Percentiles rank a stretch among this genome's conserved stretches.
Evolutionary conservation across 495 filamentous ascomycete species (phyloP).

Genomic region (Tuber umbilicatum): DNA sequence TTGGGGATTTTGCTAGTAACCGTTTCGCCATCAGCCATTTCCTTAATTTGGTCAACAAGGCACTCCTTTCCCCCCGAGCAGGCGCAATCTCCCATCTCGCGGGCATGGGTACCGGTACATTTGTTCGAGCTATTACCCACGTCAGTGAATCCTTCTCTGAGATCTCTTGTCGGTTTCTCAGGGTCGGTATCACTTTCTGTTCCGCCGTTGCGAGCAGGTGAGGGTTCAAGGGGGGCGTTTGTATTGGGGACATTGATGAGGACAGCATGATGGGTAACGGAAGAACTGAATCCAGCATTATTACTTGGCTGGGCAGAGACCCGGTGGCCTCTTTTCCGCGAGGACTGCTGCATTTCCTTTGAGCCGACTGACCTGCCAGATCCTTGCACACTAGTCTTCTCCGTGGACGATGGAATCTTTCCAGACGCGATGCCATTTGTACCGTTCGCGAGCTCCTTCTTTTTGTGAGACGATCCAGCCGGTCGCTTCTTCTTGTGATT

Average conservation of each 20-base stretch:
- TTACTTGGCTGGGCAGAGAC: conserved; percentile 17
- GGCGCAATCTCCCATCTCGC: conserved; percentile 39
- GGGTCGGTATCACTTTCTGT: conserved; percentile 36
- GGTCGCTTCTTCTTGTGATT: conserved; percentile 68
- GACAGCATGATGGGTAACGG: conserved; percentile 5
- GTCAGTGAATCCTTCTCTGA: conserved; percentile 34
- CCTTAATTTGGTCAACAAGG: conserved; percentile 26
- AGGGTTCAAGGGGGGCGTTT: not conserved
- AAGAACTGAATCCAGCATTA: conserved; percentile 10
- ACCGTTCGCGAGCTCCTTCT: conserved; percentile 44
- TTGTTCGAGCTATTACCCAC: conserved; percentile 20
- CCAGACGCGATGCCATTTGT: conserved; percentile 45
- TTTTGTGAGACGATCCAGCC: conserved; percentile 50
- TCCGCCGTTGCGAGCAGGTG: conserved; percentile 23
- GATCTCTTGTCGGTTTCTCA: conserved; percentile 27
- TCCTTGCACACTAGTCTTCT: conserved; percentile 37
- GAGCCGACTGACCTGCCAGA: conserved; percentile 44
- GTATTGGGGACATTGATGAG: not conserved
- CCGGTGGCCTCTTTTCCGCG: conserved; percentile 37
- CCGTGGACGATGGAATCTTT: conserved; percentile 40
- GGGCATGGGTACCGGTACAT: conserved; percentile 18
- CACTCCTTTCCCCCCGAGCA: conserved; percentile 32
- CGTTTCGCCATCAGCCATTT: conserved; percentile 6
- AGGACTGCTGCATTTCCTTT: conserved; percentile 52
- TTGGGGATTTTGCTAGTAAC: conserved; percentile 17